Base-by-base conservation (phyloP, 768 basidiomycete species). In the Tulasnella sp. region DNA sequence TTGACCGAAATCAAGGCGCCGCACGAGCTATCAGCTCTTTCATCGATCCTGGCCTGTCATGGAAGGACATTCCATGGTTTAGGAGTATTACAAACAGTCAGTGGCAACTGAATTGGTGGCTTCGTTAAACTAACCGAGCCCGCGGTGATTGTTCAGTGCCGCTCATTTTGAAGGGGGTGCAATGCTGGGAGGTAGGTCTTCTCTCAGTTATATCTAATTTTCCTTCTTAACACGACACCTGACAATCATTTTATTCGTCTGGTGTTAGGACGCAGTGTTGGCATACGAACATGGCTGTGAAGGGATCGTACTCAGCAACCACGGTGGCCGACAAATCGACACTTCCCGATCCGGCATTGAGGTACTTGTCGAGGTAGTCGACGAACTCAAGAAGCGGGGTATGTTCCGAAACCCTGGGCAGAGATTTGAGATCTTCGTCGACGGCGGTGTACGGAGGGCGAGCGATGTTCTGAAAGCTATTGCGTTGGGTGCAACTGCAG, bases 11-110 rank as follows among this genome's bases (percentile, higher is more conserved):
- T 54, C 88, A 96, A 69, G 95, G 95, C 32, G 94, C 91, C 8
- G 93, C 96, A 3, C 76, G 92, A 61, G 95, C 95, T 11, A 98
- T 98, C 68, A 89, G 85, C 61, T 88, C 88, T 1, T 99, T 99
- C 72, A 98, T 98, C 64, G 96, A 99, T 68, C 92, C 95, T 0
- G 79, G 84, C 1, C 73, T 97, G 60, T 79, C 80, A 60, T 98
- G 95, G 95, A 76, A 78, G 34, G 92, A 95, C 67, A 74, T 95
- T 41, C 73, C 78, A 0, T 95, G 76, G 74, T 76, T 93, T 70
- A 83, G 81, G 71, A 78, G 76, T 62, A 87, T 90, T 64, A 90
- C 88, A 0, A 80, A 78, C 55, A 88, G 84, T 72, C 61, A 53
- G 69, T 66, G 55, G 38, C 26, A 34, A 29, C 30, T 44, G 32